These are phyloP conservation scores for Clohesyomyces aquaticus DNA, from an alignment of 495 filamentous ascomycete species.

Conservation along the genomic window DNA sequence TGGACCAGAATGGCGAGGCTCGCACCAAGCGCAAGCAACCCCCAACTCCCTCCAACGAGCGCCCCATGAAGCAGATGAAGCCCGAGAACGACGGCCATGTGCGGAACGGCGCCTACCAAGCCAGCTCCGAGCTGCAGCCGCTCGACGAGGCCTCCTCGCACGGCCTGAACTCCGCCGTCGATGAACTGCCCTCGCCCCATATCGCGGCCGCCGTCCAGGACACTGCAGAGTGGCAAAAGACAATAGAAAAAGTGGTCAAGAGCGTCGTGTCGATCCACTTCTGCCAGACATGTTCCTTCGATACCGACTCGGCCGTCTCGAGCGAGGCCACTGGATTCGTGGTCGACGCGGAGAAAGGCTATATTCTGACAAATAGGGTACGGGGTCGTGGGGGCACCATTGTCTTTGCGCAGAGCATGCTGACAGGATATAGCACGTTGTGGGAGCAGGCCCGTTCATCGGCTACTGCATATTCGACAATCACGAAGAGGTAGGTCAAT, in stretches of 20 bases:
- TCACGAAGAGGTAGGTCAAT: slow-evolving; percentile 69
- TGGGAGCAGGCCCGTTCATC: slow-evolving; percentile 96
- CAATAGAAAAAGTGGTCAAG: slow-evolving; percentile 88
- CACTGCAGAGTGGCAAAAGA: slow-evolving; percentile 94
- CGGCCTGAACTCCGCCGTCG: slow-evolving; percentile 26
- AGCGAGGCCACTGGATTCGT: slow-evolving; percentile 98
- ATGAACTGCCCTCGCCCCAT: slow-evolving; percentile 21
- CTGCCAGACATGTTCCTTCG: slow-evolving; percentile 97
- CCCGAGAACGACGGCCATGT: slow-evolving; percentile 27
- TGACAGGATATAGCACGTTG: slow-evolving; percentile 84
- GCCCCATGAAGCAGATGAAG: slow-evolving; percentile 43
- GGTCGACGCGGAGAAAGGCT: slow-evolving; percentile 92
- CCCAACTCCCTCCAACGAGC: slow-evolving; percentile 41
- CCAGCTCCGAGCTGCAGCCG: slow-evolving; percentile 19
- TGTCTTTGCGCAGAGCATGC: slow-evolving; percentile 30
- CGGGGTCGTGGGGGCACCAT: too few relatives aligned
- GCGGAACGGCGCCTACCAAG: slow-evolving; percentile 28
- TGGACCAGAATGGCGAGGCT: slow-evolving; percentile 37
- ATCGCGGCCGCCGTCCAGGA: slow-evolving; percentile 63
- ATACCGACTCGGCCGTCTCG: slow-evolving; percentile 89
- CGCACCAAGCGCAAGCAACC: slow-evolving; percentile 44
- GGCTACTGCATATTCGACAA: slow-evolving; percentile 98
- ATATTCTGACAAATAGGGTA: slow-evolving; percentile 47
- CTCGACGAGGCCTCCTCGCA: slow-evolving; percentile 3
- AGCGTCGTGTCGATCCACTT: slow-evolving; percentile 98